Base-by-base conservation (phyloP, 1,284 basidiomycete genomes). In the Termitomyces sp. region DNA sequence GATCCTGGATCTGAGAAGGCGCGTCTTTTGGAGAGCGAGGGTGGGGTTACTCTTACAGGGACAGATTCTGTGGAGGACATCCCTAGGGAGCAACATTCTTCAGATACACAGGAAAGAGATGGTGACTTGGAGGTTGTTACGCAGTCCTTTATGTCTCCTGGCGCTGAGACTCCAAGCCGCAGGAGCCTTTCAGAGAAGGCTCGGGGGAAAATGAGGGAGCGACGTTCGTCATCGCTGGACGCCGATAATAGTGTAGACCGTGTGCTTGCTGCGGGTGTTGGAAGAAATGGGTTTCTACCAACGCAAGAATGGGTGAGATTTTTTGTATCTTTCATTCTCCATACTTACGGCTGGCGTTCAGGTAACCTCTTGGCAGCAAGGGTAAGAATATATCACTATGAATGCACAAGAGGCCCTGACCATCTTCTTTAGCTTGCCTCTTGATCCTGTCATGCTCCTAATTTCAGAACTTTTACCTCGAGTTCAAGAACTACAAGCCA, bases 221-320 rank as follows among this genome's bases (percentile, higher is more conserved):
- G 83, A 30, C 72, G 81, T 26, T 85, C 86, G 6, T 65, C 77
- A 50, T 88, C 87, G 3, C 61, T 79, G 40, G 88, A 90, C 54
- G 75, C 75, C 44, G 77, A 74, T 61, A 68, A 73, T 38, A 82
- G 82, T 58, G 70, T 87, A 46, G 86, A 90, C 61, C 77, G 80
- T 48, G 70, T 85, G 28, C 83, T 86, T 13, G 76, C 81, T 28
- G 76, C 77, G 7, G 85, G 84, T 6, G 80, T 93, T 19, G 92
- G 92, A 19, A 78, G 89, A 58, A 94, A 92, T 66, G 92, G 92
- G 1, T 98, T 96, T 69, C 78, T 94, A 3, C 93, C 94, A 6
- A 95, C 92, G 1, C 91, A 96, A 67, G 92, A 92, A 81, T 98
- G 94, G 93, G 92, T 92, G 38, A 36, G n/a, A 42, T 19, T 46